These are phyloP conservation scores for Halophytophthora polymorphica DNA, from an alignment of 352 stramenopile genomes.

Conservation along the genomic window DNA sequence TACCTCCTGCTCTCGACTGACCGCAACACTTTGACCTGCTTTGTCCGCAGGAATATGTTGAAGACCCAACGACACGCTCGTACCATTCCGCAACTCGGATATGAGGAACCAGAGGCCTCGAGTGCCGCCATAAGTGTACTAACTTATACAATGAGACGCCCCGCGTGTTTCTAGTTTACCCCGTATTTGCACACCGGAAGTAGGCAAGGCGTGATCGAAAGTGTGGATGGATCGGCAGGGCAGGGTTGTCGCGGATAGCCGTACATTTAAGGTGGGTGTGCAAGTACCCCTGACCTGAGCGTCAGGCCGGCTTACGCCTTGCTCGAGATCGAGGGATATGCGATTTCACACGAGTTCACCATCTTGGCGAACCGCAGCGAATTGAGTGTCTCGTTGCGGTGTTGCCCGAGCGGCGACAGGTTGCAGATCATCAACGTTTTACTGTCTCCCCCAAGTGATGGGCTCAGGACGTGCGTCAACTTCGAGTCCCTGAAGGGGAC, in stretches of 20 bases:
- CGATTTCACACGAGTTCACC: conserved; percentile 86
- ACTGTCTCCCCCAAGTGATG: conserved; percentile 81
- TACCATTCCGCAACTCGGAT: conserved; percentile 42
- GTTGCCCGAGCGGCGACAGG: conserved; percentile 66
- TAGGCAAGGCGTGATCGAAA: no score
- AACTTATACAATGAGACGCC: background rate
- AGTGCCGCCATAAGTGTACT: background rate
- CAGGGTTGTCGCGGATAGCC: no score
- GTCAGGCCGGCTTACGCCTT: conserved; percentile 28
- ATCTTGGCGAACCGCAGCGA: conserved; percentile 87
- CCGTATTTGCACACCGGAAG: no score
- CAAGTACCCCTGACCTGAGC: conserved; percentile 12
- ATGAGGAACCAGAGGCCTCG: conserved; percentile 9
- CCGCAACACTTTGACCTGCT: background rate
- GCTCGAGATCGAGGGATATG: conserved; percentile 52
- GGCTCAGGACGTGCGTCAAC: conserved; percentile 84
- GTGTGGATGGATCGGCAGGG: no score
- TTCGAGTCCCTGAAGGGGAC: conserved; percentile 90
- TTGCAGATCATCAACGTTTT: conserved; percentile 92
- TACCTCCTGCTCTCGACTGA: background rate
- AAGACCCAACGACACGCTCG: conserved; percentile 41
- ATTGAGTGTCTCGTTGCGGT: conserved; percentile 85
- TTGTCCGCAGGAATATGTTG: conserved; percentile 53
- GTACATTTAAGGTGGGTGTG: conserved; percentile 14
- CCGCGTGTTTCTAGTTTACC: no score